Evolutionary conservation across 768 basidiomycete species (phyloP).

Genomic region (Butyriboletus loyo): DNA sequence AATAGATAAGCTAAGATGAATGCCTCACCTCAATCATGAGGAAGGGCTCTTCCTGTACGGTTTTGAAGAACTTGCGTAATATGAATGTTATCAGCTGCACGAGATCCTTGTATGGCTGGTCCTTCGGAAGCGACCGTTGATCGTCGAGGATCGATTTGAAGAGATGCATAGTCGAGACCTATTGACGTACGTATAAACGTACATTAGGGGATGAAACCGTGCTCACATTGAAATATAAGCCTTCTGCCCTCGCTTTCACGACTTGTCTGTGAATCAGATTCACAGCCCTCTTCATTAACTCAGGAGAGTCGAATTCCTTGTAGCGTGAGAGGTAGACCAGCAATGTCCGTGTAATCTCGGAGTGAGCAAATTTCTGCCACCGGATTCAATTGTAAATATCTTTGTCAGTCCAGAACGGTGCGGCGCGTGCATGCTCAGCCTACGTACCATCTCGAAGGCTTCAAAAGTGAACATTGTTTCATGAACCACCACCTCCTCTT

Average conservation of each 20-base stretch:
- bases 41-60: slow-evolving; percentile 78
- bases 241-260: slow-evolving; percentile 89
- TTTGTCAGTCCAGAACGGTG: slow-evolving; percentile 16
- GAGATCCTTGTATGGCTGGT: slow-evolving; percentile 80
- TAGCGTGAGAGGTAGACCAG: slow-evolving; percentile 80
- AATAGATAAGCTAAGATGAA: slow-evolving; percentile 26
- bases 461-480: slow-evolving; percentile 93
- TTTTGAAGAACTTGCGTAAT: slow-evolving; percentile 93
- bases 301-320: slow-evolving; percentile 69
- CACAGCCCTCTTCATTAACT: slow-evolving; percentile 89
- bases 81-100: slow-evolving; percentile 80
- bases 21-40: slow-evolving; percentile 78
- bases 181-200: slow-evolving; percentile 22
- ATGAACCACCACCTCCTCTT: slow-evolving; percentile 60
- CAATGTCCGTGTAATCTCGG: slow-evolving; percentile 82
- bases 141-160: slow-evolving; percentile 87
- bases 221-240: slow-evolving; percentile 89
- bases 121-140: slow-evolving; percentile 72
- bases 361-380: slow-evolving; percentile 81
- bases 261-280: slow-evolving; percentile 88
- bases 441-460: slow-evolving; percentile 81
- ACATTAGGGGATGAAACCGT: not conserved
- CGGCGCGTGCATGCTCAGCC: slow-evolving; percentile 13
- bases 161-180: slow-evolving; percentile 88
- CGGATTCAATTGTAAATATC: slow-evolving; percentile 19